Evolutionary conservation across 2,329 filamentous ascomycete species (phyloP).

Genomic region (Verticillium albo-atrum): DNA sequence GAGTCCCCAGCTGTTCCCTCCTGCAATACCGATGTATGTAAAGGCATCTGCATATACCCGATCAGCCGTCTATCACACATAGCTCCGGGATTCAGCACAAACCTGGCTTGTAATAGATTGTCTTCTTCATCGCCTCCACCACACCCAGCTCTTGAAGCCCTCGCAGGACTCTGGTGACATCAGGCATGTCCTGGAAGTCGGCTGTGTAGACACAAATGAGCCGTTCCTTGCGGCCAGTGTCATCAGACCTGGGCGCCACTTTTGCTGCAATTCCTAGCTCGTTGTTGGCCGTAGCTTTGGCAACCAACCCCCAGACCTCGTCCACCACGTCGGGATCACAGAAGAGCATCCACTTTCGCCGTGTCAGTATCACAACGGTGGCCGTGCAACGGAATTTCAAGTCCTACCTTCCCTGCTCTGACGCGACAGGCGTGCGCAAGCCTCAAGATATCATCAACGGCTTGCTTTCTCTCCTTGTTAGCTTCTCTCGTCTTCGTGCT

Average conservation of each 20-base stretch:
- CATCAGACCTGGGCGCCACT: conserved; percentile 54
- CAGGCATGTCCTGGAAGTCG: conserved; percentile 65
- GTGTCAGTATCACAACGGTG: conserved; percentile 6
- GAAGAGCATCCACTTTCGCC: conserved; percentile 69
- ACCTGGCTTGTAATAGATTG: conserved; percentile 78
- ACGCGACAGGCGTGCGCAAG: conserved; percentile 57
- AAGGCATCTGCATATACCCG: conserved; percentile 50
- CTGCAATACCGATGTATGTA: conserved; percentile 60
- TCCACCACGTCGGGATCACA: conserved; percentile 49
- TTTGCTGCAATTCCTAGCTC: conserved; percentile 71
- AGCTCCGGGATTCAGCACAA: conserved; percentile 22
- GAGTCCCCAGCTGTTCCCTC: conserved; percentile 58
- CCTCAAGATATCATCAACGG: conserved; percentile 51
- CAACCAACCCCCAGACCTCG: conserved; percentile 61
- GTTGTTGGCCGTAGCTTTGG: conserved; percentile 61
- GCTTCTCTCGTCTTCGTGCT: conserved; percentile 39
- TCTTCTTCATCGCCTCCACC: conserved; percentile 37
- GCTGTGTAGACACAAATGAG: conserved; percentile 76
- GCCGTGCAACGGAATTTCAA: neutral
- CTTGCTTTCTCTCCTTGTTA: conserved; percentile 42
- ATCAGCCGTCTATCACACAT: neutral
- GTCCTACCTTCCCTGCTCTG: conserved; percentile 59
- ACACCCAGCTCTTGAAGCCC: conserved; percentile 60
- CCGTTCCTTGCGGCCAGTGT: conserved; percentile 37
- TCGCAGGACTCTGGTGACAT: conserved; percentile 64